Percentiles rank a stretch among this genome's conserved stretches.
Evolutionary conservation across 306 rosid genomes (phyloP).

Genomic region (Prunus armeniaca): DNA sequence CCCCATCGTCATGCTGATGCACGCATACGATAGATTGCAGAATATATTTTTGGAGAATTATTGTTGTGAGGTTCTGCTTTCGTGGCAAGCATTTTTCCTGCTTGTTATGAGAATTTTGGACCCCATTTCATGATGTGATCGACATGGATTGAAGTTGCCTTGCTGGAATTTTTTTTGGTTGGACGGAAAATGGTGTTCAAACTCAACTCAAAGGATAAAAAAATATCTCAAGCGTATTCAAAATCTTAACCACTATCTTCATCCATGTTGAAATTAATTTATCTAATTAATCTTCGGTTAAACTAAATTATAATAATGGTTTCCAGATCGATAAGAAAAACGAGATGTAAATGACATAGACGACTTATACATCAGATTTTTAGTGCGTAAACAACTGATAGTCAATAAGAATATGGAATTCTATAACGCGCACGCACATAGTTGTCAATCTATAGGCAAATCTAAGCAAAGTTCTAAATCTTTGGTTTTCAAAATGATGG

Average conservation of each 20-base stretch:
- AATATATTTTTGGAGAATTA: neutral
- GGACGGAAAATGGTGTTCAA: neutral
- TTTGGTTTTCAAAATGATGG: neutral
- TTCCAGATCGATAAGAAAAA: too few species aligned
- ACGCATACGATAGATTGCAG: neutral
- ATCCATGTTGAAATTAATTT: neutral
- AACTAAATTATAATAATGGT: too few species aligned
- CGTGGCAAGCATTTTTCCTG: slow-evolving; percentile 28
- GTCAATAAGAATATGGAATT: too few species aligned
- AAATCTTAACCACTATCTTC: neutral
- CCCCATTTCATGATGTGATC: slow-evolving; percentile 14
- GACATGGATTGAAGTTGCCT: slow-evolving; percentile 11
- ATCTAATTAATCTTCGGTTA: neutral
- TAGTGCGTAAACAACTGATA: too few species aligned
- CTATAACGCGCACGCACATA: neutral
- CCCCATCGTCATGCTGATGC: slow-evolving; percentile 52
- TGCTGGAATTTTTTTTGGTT: neutral
- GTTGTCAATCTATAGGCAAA: neutral
- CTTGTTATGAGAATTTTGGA: slow-evolving; percentile 24
- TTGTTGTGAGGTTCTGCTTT: slow-evolving; percentile 12
- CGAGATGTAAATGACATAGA: neutral
- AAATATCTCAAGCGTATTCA: neutral
- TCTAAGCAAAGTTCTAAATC: neutral
- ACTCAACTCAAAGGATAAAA: neutral
- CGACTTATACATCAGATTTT: too few species aligned